Base-by-base conservation (phyloP, 768 basidiomycete genomes). In the Pluteus cervinus region DNA sequence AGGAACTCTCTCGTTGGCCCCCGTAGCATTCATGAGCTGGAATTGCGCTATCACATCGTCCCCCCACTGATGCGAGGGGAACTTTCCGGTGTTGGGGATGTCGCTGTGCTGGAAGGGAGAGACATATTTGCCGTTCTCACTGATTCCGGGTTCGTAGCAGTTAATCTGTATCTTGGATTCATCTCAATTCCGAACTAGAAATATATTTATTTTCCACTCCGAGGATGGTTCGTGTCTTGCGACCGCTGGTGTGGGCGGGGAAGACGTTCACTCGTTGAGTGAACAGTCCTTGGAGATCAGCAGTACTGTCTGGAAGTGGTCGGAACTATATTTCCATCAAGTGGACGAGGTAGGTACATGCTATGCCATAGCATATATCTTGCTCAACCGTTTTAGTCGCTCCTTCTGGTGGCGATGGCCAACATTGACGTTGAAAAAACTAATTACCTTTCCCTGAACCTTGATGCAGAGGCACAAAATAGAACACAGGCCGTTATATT, bases 81-180 rank as follows among this genome's bases (percentile, higher is more conserved):
- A n/a, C n/a, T n/a, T n/a, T n/a, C n/a, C n/a, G n/a, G n/a, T n/a
- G n/a, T n/a, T n/a, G n/a, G n/a, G n/a, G n/a, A n/a, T n/a, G n/a
- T n/a, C 22, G 52, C 66, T 7, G 36, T 70, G 7, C 55, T 79
- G 9, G 59, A 68, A n/a, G 56, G 62, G 17, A 57, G 62, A 9
- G 43, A 58, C 7, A 53, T 72, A 32, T 40, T 85, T 18, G 60
- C 73, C 1, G 72, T 72, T 16, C 55, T 89, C 26, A 80, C 81
- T 35, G 68, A 75, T 47, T 67, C 73, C 28, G 87, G 86, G 86
- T 86, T 51, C 51, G 66, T 54, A 24, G 7, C n/a, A 14, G 16
- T 22, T 34, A 21, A 15, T 8, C 5, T 24, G 6, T 37, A n/a
- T 31, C 20, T n/a, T n/a, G n/a, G 33, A 9, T 31, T 30, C n/a